Evolutionary conservation across 176 grass and related monocot species (phyloP), one percentile per base, ranked within the genome.

Genomic region (Urochloa ruziziensis): DNA sequence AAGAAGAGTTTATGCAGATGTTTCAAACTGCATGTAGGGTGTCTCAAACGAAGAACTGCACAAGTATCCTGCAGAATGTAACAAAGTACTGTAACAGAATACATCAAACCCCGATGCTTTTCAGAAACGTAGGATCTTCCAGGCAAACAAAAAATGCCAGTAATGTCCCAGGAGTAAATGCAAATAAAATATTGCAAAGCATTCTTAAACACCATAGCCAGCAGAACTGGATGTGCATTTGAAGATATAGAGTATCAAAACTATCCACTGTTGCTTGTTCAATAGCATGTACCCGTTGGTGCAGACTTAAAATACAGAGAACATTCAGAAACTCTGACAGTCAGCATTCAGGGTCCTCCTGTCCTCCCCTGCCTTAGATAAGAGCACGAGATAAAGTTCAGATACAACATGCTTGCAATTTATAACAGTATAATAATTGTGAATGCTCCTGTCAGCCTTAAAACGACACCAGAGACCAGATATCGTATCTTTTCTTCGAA

Each of bases 391-490:
- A 59, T 18, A 43, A 67, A 43, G 46, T 34, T 75, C 40, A 75
- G 60, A 37, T 17, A 59, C n/a, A 75, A 43, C 56, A 83, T 65
- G 39, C 17, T 21, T 52, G 9, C 18, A 59, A 17, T 78, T 59
- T 52, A 47, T 51, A 53, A 24, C 25, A 72, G 67, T 78, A 54
- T 51, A 18, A 67, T 65, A 37, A 71, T 6, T 67, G 14, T 63
- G 46, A 80, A 73, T 82, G 12, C 28, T 56, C 5, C 23, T 33
- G 21, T 30, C 54, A 47, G 21, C 4, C 42, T 63, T 63, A 16
- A 40, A 80, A 84, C 72, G 35, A 21, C 60, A 74, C 59, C 28
- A 30, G 29, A 49, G 16, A 82, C 76, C 36, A 36, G 17, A 48
- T 17, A 72, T 47, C 16, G 39, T 76, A 62, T 52, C 29, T 36